Percentiles rank a stretch among this genome's conserved stretches.
Evolutionary conservation across 2,329 filamentous ascomycete species (phyloP).

Genomic region (Pseudogymnoascus sp.): DNA sequence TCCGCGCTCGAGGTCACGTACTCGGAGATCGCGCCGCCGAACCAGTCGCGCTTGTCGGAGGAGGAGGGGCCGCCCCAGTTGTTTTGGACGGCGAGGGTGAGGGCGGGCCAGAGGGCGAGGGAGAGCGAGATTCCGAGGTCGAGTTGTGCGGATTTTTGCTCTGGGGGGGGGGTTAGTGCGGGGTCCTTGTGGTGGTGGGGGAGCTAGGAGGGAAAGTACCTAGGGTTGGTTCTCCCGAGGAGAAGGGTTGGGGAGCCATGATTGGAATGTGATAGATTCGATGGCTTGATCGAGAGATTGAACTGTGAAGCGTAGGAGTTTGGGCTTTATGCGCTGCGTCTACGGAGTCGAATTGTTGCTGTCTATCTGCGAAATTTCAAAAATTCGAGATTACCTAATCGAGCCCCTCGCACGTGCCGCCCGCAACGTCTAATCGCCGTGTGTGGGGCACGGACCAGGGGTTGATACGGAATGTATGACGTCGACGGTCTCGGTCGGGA

Average conservation of each 20-base stretch:
- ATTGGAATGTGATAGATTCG: background rate
- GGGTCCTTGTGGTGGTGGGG: conserved; percentile 2
- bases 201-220: conserved; percentile 13
- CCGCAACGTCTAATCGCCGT: background rate
- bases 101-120: conserved; percentile 80
- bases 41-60: conserved; percentile 89
- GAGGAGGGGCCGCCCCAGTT: conserved; percentile 81
- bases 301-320: background rate
- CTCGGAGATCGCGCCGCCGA: conserved; percentile 79
- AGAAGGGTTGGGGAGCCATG: background rate
- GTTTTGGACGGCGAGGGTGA: conserved; percentile 79
- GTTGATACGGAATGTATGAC: background rate
- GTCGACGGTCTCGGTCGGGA: background rate
- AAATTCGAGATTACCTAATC: background rate
- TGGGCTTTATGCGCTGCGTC: background rate
- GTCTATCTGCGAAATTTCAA: background rate
- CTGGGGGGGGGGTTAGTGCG: conserved; percentile 29
- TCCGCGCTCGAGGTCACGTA: conserved; percentile 55
- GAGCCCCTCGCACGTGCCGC: background rate
- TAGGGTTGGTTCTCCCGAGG: conserved; percentile 8
- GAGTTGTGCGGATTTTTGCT: conserved; percentile 57
- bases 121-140: conserved; percentile 81
- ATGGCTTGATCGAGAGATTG: background rate
- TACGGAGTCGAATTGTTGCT: too few relatives aligned
- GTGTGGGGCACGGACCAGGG: background rate